Conservation (phyloP, 2,329 filamentous ascomycete species). For the Microcera coccophila region DNA sequence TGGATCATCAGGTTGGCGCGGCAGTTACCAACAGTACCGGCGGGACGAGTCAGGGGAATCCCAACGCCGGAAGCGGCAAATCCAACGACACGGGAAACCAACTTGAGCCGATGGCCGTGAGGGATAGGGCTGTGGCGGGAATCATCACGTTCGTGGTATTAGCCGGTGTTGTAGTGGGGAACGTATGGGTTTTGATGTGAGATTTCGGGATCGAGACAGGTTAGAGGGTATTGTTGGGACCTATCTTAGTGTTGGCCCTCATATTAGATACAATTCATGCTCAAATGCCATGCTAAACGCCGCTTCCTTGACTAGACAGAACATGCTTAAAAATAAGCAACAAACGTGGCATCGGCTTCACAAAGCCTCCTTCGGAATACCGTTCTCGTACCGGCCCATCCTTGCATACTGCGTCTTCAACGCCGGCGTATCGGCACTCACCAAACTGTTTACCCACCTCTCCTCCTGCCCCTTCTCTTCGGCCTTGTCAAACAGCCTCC, state of each 20-base stretch:
- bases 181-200: conserved; percentile 43
- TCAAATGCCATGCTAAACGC: no score
- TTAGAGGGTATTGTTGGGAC: background rate
- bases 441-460: conserved; percentile 34
- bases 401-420: conserved; percentile 35
- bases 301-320: no score
- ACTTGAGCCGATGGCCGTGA: conserved; percentile 39
- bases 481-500: conserved; percentile 24
- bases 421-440: conserved; percentile 28
- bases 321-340: background rate
- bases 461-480: conserved; percentile 19
- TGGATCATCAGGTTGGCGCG: conserved; percentile 37
- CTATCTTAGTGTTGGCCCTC: no score
- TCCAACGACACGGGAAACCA: conserved; percentile 28
- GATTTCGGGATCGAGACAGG: no score
- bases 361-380: conserved; percentile 8
- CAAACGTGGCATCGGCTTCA: background rate
- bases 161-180: conserved; percentile 47
- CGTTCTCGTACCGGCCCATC: conserved; percentile 26
- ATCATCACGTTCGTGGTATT: conserved; percentile 51
- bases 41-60: conserved; percentile 55
- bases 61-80: conserved; percentile 40
- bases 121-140: conserved; percentile 54
- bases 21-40: conserved; percentile 54
- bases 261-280: no score